These are phyloP conservation scores for Rhynchosporium agropyri DNA, from an alignment of 2,329 filamentous ascomycete genomes.

Conservation along the genomic window DNA sequence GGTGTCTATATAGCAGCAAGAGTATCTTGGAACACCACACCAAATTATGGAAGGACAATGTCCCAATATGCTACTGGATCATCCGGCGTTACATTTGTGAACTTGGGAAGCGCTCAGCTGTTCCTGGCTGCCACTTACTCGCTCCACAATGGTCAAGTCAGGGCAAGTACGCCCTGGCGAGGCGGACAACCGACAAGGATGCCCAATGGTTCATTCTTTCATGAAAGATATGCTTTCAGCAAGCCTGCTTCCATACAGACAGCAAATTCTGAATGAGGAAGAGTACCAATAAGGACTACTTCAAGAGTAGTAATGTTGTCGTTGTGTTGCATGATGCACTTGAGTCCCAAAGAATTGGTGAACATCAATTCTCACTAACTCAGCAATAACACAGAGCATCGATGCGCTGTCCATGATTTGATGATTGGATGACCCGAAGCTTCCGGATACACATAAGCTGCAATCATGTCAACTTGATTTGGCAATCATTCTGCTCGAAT, in stretches of 20 bases:
- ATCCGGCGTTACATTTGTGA: neutral
- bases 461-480: neutral
- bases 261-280: neutral
- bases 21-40: neutral
- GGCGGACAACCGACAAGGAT: constrained; percentile 19
- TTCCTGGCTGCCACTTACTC: neutral
- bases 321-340: constrained; percentile 10
- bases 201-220: neutral
- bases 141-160: constrained; percentile 9
- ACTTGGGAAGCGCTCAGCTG: neutral
- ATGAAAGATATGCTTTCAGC: neutral
- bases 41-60: too few species aligned
- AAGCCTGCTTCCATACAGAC: neutral
- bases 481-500: neutral
- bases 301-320: constrained; percentile 9
- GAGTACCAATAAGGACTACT: neutral
- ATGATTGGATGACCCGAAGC: neutral
- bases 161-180: constrained; percentile 9
- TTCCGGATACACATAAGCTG: neutral
- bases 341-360: neutral
- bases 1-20: neutral
- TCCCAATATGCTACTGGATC: neutral
- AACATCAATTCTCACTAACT: neutral
- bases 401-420: neutral
- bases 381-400: neutral